Evolutionary conservation across 345 rosid species (phyloP).

Genomic region (Balakata baccata): DNA sequence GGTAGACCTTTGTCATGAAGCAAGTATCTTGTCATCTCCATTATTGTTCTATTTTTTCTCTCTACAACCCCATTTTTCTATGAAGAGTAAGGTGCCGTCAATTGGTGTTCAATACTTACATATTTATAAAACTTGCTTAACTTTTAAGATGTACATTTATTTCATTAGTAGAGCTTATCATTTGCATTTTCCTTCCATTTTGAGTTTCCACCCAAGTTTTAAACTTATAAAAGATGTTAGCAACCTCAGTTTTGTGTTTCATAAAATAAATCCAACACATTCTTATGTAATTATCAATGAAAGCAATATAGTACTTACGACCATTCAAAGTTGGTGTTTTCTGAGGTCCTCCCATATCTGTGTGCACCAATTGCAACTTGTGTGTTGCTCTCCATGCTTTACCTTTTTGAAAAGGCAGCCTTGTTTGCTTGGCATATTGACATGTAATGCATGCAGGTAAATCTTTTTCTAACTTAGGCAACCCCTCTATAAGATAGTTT

Average conservation of each 20-base stretch:
- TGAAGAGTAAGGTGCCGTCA: background rate
- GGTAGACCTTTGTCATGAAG: too few species aligned
- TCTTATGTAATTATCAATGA: background rate
- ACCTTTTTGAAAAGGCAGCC: background rate
- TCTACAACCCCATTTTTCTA: background rate
- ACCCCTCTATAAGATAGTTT: too few species aligned
- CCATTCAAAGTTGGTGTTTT: background rate
- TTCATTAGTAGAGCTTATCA: background rate
- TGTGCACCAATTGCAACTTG: background rate
- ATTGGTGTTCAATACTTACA: background rate
- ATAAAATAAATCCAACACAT: background rate
- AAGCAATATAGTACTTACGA: background rate
- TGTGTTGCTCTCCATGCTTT: background rate
- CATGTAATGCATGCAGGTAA: background rate
- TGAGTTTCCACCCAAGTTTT: background rate
- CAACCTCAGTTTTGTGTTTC: background rate
- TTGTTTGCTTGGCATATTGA: conserved; percentile 3
- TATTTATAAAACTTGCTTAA: too few species aligned
- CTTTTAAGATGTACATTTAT: background rate
- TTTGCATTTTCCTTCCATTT: background rate
- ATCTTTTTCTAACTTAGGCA: too few species aligned
- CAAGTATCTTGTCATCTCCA: background rate
- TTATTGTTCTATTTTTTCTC: background rate
- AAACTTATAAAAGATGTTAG: background rate
- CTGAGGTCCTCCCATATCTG: background rate